Evolutionary conservation across 345 rosid genomes (phyloP).

Genomic region (Hibiscus syriacus): DNA sequence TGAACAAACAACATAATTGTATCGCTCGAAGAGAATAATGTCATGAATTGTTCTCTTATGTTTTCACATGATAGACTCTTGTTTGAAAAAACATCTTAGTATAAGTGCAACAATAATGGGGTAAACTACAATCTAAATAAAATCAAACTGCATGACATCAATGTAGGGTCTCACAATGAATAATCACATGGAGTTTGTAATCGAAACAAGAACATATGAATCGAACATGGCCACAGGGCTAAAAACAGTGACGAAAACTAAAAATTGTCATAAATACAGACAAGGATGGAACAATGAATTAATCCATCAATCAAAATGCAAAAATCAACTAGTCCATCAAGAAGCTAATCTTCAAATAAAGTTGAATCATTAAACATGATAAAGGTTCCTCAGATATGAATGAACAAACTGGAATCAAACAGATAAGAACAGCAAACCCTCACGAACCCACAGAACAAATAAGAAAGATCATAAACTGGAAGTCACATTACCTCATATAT

Average conservation of each 20-base stretch:
- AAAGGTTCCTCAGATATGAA: neutral
- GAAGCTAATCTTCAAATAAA: neutral
- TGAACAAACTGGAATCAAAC: neutral
- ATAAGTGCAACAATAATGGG: neutral
- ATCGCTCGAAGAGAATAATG: neutral
- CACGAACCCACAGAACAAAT: neutral
- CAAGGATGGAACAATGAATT: too few species aligned
- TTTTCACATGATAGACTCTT: too few species aligned
- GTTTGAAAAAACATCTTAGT: too few species aligned
- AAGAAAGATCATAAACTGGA: neutral
- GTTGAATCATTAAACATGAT: too few species aligned
- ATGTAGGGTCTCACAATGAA: too few species aligned
- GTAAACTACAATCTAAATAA: neutral
- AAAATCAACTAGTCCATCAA: neutral
- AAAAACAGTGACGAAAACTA: neutral
- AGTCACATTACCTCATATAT: neutral
- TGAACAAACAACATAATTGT: neutral
- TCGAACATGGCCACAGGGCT: neutral
- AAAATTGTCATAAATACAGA: too few species aligned
- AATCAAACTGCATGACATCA: too few species aligned
- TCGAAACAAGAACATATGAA: too few species aligned
- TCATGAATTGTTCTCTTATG: neutral
- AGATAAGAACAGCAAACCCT: neutral
- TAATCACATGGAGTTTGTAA: too few species aligned
- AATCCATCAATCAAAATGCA: neutral